Percentiles rank a stretch among this genome's conserved stretches.
Evolutionary conservation across 129 eudicot genomes (phyloP).

Genomic region (Artemisia argyi): DNA sequence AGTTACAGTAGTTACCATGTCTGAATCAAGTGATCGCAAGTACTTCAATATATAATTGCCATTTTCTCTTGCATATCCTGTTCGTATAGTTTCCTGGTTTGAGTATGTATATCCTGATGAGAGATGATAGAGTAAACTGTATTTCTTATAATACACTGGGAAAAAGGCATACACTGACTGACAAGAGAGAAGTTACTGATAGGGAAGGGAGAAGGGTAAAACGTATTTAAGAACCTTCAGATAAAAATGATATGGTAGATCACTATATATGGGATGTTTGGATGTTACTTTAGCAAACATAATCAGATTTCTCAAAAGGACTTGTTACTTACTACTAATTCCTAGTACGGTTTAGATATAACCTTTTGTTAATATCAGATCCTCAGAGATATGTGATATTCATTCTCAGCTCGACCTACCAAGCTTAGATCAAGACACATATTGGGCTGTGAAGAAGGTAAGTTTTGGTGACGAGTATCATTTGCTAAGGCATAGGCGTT

Average conservation of each 20-base stretch:
- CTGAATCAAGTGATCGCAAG: conserved; percentile 53
- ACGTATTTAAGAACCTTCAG: no score
- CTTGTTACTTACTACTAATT: neutral
- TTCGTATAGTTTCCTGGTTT: conserved; percentile 41
- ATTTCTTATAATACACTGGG: neutral
- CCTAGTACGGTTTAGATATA: neutral
- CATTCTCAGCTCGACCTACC: neutral
- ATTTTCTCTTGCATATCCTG: conserved; percentile 37
- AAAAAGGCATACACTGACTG: neutral
- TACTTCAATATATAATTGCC: conserved; percentile 57
- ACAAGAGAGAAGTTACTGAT: no score
- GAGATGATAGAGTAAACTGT: conserved; percentile 1
- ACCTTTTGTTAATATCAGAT: neutral
- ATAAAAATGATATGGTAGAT: no score
- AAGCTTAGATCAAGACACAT: neutral
- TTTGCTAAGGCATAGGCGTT: neutral
- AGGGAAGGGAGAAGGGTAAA: no score
- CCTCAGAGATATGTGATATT: neutral
- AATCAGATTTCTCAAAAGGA: no score
- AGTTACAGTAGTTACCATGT: conserved; percentile 45
- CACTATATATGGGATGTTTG: no score
- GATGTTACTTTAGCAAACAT: no score
- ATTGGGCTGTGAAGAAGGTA: neutral
- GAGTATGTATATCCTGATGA: conserved; percentile 49
- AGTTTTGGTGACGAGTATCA: neutral